Evolutionary conservation across 225 moss, liverwort and hornwort species (phyloP), one percentile per base, ranked within the genome.

Genomic region (Bryoerythrophyllum caledonicum): DNA sequence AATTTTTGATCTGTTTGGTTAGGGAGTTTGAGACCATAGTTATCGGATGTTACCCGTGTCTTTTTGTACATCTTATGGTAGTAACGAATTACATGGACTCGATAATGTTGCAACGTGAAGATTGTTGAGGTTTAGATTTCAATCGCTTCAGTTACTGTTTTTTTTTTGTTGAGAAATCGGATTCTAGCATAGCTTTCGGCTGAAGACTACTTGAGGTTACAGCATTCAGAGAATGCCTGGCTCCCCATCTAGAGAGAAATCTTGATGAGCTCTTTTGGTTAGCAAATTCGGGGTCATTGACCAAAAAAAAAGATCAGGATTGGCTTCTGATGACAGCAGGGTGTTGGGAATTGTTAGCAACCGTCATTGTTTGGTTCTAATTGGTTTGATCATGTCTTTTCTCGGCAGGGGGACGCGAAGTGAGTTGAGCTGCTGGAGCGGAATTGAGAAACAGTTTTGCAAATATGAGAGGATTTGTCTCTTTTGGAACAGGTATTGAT

Each of bases 361-460:
- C 27, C 44, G 4, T 44, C 65, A 44, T 21, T 9, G 60, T 48
- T 32, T 61, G 48, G 26, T 70, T 25, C 40, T 40, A 19, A 70
- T 26, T 24, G 57, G 25, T 6, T 48, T 49, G 57, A 9, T 60
- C n/a, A 46, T 44, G 7, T 41, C 41, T 63, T 38, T 49, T 41
- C 44, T 75, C 24, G 49, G 66, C 10, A 8, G 62, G 10, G 1
- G 53, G 49, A 38, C 40, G 14, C 1, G 20, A 38, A 44, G 8
- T 6, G 37, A 55, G 21, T 55, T 20, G 35, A 56, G 23, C 55
- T 49, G 19, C 11, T n/a, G 59, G 10, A 64, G 68, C 51, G 59
- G 38, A 59, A 34, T 43, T 32, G 20, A 52, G 71, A 35, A 66
- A 71, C 46, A 48, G 49, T 75, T 55, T 71, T 79, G 79, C 71